These are phyloP conservation scores for Fragilariopsis cylindrus DNA, from an alignment of 108 stramenopile species.

Conservation along the genomic window DNA sequence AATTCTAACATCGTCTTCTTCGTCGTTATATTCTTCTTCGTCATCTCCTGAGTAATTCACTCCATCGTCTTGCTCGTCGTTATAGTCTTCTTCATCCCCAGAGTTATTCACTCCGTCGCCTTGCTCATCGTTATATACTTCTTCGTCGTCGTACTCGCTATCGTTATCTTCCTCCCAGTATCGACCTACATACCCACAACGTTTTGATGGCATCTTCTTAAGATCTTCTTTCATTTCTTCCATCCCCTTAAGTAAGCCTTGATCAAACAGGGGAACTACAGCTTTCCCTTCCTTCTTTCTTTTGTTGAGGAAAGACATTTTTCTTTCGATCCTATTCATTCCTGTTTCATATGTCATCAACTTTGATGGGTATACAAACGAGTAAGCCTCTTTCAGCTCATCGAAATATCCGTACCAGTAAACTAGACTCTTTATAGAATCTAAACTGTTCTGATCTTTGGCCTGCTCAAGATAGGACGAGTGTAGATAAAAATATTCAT, in stretches of 20 bases:
- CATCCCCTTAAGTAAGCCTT: conserved; percentile 18
- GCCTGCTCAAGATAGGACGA: background rate
- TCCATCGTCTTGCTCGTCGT: background rate
- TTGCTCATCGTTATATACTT: too few species aligned
- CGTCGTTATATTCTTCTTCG: background rate
- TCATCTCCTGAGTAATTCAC: too few species aligned
- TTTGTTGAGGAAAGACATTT: conserved; percentile 4
- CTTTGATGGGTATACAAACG: conserved; percentile 14
- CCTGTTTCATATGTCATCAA: conserved; percentile 37
- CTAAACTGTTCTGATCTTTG: conserved; percentile 6
- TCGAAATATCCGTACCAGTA: conserved; percentile 36
- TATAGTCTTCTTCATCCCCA: background rate
- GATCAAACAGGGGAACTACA: background rate
- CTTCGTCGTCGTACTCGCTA: background rate
- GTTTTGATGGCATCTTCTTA: conserved; percentile 29
- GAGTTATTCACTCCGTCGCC: background rate
- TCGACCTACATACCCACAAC: conserved; percentile 15
- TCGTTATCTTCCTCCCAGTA: conserved; percentile 31
- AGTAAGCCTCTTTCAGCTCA: conserved; percentile 25
- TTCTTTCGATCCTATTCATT: conserved; percentile 20
- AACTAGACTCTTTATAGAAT: conserved; percentile 11
- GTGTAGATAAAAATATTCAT: too few species aligned
- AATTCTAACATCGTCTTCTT: background rate
- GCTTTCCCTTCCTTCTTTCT: conserved; percentile 1
- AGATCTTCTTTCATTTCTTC: conserved; percentile 41